phyloP scores from a whole-genome alignment of 495 filamentous ascomycete species.

The Acidomyces sp. region DNA sequence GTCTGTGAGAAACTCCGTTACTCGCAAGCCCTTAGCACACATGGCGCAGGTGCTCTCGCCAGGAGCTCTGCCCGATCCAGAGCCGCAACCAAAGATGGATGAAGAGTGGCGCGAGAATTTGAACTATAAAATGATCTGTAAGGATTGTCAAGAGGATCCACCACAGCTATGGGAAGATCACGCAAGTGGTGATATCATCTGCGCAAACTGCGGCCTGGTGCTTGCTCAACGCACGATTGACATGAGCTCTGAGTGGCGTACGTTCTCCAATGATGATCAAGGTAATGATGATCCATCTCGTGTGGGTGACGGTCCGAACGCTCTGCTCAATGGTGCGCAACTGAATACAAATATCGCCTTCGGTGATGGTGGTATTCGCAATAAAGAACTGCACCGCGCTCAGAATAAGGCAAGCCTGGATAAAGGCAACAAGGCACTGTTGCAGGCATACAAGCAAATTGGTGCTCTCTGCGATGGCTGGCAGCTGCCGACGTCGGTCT shows the following conservation, averaged over 20 bases:
- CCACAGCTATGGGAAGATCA: constrained; percentile 90
- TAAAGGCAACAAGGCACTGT: constrained; percentile 67
- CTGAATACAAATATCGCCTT: constrained; percentile 82
- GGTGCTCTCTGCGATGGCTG: constrained; percentile 74
- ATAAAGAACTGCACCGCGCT: constrained; percentile 68
- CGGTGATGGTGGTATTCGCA: constrained; percentile 52
- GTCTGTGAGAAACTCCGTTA: constrained; percentile 4
- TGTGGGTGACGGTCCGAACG: constrained; percentile 85
- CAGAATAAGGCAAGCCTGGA: constrained; percentile 77
- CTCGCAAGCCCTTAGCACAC: constrained; percentile 23
- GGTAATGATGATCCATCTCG: constrained; percentile 87
- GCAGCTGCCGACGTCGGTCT: constrained; percentile 62
- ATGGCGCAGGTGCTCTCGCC: constrained; percentile 30
- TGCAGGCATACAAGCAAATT: constrained; percentile 81
- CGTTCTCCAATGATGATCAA: constrained; percentile 94
- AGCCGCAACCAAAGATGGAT: constrained; percentile 12
- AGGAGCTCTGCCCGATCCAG: constrained; percentile 25
- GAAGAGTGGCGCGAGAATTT: constrained; percentile 60
- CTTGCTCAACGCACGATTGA: constrained; percentile 83
- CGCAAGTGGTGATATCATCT: constrained; percentile 83
- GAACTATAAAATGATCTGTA: constrained; percentile 68
- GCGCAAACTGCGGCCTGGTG: constrained; percentile 82
- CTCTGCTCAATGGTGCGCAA: constrained; percentile 79
- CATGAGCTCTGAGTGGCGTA: constrained; percentile 94
- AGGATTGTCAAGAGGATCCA: constrained; percentile 79